phyloP scores from a whole-genome alignment of 208 protist species.

The Leishmania tropica region DNA sequence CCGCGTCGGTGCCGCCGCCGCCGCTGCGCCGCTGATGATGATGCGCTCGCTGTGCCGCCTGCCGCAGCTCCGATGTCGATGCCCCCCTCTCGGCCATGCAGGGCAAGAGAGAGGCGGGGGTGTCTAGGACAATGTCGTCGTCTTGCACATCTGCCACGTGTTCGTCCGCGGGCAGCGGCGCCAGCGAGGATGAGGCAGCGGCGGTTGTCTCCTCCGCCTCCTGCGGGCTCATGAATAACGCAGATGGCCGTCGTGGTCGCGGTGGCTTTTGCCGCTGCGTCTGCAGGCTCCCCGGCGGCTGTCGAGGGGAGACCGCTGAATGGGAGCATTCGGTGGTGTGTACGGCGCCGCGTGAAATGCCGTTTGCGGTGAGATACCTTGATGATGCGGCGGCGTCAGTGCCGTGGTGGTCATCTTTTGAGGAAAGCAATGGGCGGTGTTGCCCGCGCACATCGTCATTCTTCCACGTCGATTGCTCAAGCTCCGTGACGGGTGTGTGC shows the following conservation, averaged over 20 bases:
- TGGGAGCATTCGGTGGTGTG: not conserved
- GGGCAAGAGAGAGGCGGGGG: constrained; percentile 36
- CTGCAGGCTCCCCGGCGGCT: not conserved
- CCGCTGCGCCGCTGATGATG: not conserved
- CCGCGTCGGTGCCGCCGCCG: not conserved
- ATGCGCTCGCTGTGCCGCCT: not conserved
- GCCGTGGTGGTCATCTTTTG: not conserved
- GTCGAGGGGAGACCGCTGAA: not conserved
- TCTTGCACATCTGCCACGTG: constrained; percentile 31
- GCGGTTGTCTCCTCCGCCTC: not conserved
- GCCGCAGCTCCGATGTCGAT: constrained; percentile 5
- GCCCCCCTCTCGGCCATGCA: constrained; percentile 7
- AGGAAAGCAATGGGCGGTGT: not conserved
- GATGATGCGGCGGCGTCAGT: not conserved
- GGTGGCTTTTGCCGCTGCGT: not conserved
- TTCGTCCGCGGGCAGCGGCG: not conserved
- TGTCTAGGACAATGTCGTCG: constrained; percentile 59
- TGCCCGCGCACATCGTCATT: not conserved
- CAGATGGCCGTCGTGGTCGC: not conserved
- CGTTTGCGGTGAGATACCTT: not conserved
- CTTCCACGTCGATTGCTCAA: not conserved
- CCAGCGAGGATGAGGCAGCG: not conserved
- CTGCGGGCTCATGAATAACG: not conserved
- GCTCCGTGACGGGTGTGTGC: not conserved
- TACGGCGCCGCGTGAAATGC: not conserved